These are phyloP conservation scores for Perkinsus olseni DNA, from an alignment of 169 alveolate genomes.

Conservation along the genomic window DNA sequence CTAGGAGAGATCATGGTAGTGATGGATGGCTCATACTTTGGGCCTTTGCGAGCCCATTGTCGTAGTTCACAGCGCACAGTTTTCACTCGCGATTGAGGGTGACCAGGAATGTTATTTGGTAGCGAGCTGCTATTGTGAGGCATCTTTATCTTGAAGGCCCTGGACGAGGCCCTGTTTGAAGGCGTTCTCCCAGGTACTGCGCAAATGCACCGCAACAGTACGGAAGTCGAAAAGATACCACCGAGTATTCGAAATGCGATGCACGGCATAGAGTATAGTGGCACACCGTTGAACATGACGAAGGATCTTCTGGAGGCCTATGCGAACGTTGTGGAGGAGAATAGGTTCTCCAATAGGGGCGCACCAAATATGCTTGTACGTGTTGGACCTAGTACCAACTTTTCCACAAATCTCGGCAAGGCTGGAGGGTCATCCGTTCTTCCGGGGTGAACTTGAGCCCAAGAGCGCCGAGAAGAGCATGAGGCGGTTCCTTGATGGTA, in stretches of 20 bases:
- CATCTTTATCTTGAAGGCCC: too few species aligned
- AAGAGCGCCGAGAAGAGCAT: neutral
- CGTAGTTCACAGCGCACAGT: too few species aligned
- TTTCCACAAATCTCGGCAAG: neutral
- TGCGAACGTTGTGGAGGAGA: neutral
- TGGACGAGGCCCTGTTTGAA: too few species aligned
- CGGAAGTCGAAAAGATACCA: neutral
- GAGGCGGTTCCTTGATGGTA: neutral
- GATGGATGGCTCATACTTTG: neutral
- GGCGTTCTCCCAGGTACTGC: neutral
- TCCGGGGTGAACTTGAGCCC: neutral
- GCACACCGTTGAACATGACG: neutral
- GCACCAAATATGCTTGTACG: neutral
- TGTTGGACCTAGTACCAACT: neutral
- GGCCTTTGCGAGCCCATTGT: neutral
- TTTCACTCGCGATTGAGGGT: too few species aligned
- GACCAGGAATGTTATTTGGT: too few species aligned
- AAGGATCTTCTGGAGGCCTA: neutral
- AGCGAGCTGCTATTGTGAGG: too few species aligned
- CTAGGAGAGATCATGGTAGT: neutral
- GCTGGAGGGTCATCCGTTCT: neutral
- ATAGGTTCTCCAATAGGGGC: neutral
- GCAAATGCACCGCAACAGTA: neutral
- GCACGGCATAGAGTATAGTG: neutral
- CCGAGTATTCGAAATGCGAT: neutral